Conservation (phyloP, 257 asterid genomes). For the Agastache rugosa region DNA sequence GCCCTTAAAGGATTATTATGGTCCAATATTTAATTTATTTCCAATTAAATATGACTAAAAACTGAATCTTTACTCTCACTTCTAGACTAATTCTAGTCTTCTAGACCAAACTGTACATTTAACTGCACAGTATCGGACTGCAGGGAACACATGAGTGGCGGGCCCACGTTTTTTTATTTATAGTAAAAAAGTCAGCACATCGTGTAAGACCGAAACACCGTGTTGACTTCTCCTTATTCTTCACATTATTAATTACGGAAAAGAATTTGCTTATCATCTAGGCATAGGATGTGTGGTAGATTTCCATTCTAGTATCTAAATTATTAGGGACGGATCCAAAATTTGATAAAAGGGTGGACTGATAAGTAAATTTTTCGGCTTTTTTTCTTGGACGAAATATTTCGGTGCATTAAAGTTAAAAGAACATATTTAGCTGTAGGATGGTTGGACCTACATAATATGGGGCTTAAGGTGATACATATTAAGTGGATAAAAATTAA, state of each 20-base stretch:
- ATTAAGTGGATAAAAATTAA: no score
- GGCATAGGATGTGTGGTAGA: no score
- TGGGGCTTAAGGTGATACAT: no score
- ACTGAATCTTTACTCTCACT: slow-evolving; percentile 26
- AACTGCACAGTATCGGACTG: slow-evolving; percentile 11
- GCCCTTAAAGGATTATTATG: neutral
- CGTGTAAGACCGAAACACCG: slow-evolving; percentile 41
- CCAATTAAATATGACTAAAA: slow-evolving; percentile 12
- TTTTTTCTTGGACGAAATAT: no score
- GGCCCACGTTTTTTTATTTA: slow-evolving; percentile 22
- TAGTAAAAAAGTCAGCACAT: slow-evolving; percentile 23
- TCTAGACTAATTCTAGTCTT: neutral
- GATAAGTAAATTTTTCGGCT: no score
- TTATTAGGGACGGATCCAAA: no score
- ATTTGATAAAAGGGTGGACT: no score
- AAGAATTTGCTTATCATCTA: no score
- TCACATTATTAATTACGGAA: neutral
- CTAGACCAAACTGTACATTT: neutral
- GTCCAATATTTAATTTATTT: neutral
- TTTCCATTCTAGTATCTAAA: no score
- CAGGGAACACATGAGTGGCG: slow-evolving; percentile 15
- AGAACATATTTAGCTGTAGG: no score
- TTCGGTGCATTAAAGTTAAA: no score
- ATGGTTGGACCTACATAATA: no score
- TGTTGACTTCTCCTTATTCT: slow-evolving; percentile 32